Base-by-base conservation (phyloP, 2,329 filamentous ascomycete genomes). In the Penicillium sp. region DNA sequence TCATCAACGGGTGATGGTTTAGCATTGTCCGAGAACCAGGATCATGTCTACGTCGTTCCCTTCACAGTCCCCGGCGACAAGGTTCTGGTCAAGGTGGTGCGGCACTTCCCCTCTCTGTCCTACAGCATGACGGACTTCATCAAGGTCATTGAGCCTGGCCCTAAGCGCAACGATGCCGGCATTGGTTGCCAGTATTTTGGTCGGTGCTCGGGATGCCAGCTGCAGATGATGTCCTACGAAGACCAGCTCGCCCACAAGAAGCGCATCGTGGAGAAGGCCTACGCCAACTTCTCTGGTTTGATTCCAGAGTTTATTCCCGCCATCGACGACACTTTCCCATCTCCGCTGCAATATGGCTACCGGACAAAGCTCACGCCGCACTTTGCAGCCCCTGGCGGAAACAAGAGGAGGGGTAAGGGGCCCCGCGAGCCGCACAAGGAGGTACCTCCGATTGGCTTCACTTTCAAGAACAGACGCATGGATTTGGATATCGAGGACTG, bases 401-500 rank as follows among this genome's bases (percentile, higher is more conserved):
- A 53, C 69, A 76, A 63, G 75, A 77, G 45, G 61, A 64, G 56
- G 58, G 70, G 37, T 19, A 21, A 29, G 32, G 75, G 77, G 49
- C 29, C 29, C 29, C 13, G 12, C 1, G 12, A 31, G 13, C 77
- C 85, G 4, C 90, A n/a, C n/a, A n/a, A n/a, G n/a, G n/a, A 77
- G 50, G 77, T 86, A 3, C 93, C 93, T 0, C 79, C 85, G 2
- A 88, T 97, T 59, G 93, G 93, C 8, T 98, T 95, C 72, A 93
- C 88, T 77, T 77, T 79, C 55, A 97, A 96, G 70, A 87, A 87
- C n/a, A 80, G 80, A 42, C 78, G 84, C 49, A 77, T 77, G 53
- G 90, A 90, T 3, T 75, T 98, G 55, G 93, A 98, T 64, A 97
- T 98, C 56, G 93, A 98, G 68, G 90, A 97, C 66, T 98, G 93